These are phyloP conservation scores for Diaporthe citrichinensis DNA, from an alignment of 2,329 filamentous ascomycete genomes.

Conservation along the genomic window DNA sequence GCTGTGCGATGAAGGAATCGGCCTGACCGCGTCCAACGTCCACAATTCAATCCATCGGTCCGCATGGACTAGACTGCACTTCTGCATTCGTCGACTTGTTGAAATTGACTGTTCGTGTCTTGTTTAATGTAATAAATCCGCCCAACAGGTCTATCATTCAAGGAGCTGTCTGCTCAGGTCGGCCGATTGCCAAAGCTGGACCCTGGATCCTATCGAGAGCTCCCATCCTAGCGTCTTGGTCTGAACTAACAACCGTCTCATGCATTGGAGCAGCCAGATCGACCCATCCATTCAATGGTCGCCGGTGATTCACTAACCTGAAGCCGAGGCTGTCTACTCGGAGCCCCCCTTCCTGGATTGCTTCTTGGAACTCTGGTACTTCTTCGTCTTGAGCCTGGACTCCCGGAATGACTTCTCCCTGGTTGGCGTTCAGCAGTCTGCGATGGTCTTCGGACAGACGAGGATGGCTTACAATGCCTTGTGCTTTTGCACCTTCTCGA, in stretches of 20 bases:
- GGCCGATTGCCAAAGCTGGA: not conserved
- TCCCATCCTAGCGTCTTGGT: slow-evolving; percentile 35
- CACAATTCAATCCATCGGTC: not conserved
- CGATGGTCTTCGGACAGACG: not conserved
- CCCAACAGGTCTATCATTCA: not conserved
- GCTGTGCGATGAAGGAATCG: slow-evolving; percentile 16
- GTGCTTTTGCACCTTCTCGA: slow-evolving; percentile 64
- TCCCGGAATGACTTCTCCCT: slow-evolving; percentile 64
- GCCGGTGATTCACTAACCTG: not conserved
- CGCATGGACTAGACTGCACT: not conserved
- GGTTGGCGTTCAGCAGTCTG: slow-evolving; percentile 37
- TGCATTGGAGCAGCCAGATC: not conserved
- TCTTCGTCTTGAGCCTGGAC: slow-evolving; percentile 62
- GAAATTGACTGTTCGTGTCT: not conserved
- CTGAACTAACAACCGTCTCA: slow-evolving; percentile 10
- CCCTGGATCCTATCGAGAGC: slow-evolving; percentile 33
- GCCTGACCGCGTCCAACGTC: not conserved
- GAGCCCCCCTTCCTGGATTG: slow-evolving; percentile 32
- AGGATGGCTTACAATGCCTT: slow-evolving; percentile 58
- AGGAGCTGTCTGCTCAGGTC: not conserved
- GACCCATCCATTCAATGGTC: not conserved
- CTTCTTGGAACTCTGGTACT: slow-evolving; percentile 65
- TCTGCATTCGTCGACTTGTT: not conserved
- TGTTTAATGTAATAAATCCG: not conserved
- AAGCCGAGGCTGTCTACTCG: not conserved